Conservation (phyloP, 2,329 filamentous ascomycete genomes). For the Arachnopeziza araneosa region DNA sequence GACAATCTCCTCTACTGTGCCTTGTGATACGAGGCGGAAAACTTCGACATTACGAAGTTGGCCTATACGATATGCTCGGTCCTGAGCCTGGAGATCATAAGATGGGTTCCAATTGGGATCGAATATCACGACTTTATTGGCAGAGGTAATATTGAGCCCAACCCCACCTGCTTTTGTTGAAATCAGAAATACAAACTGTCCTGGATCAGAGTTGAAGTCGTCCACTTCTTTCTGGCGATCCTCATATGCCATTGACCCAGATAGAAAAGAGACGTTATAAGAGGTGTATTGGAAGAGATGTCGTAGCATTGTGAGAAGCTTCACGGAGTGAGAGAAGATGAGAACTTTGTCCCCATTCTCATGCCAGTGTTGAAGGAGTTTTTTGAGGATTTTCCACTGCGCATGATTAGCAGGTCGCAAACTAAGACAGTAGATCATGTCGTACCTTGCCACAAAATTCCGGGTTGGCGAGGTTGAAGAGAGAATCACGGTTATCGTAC, state of each 20-base stretch:
- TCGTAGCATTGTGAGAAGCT: conserved; percentile 75
- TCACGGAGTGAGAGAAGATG: conserved; percentile 89
- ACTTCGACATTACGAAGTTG: conserved; percentile 92
- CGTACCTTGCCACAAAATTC: conserved; percentile 79
- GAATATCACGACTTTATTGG: conserved; percentile 96
- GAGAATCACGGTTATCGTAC: conserved; percentile 69
- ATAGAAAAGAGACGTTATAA: conserved; percentile 88
- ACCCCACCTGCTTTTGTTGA: conserved; percentile 91
- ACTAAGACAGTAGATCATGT: neutral
- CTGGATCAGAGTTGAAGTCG: conserved; percentile 82
- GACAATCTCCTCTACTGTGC: conserved; percentile 94
- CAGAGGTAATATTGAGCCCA: conserved; percentile 92
- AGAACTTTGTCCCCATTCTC: conserved; percentile 87
- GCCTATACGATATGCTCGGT: conserved; percentile 92
- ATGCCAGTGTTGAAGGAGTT: conserved; percentile 85
- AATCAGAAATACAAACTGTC: conserved; percentile 91
- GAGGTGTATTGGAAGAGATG: conserved; percentile 81
- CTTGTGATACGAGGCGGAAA: conserved; percentile 82
- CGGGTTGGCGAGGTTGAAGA: conserved; percentile 75
- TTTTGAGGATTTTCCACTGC: conserved; percentile 79
- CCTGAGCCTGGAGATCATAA: conserved; percentile 92
- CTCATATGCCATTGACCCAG: conserved; percentile 77
- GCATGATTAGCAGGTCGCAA: conserved; percentile 6
- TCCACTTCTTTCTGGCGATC: conserved; percentile 79
- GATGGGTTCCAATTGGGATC: conserved; percentile 98